Percentiles rank a stretch among this genome's conserved stretches.
Evolutionary conservation across 2,329 filamentous ascomycete genomes (phyloP).

Genomic region (Elsinoe ampelina): DNA sequence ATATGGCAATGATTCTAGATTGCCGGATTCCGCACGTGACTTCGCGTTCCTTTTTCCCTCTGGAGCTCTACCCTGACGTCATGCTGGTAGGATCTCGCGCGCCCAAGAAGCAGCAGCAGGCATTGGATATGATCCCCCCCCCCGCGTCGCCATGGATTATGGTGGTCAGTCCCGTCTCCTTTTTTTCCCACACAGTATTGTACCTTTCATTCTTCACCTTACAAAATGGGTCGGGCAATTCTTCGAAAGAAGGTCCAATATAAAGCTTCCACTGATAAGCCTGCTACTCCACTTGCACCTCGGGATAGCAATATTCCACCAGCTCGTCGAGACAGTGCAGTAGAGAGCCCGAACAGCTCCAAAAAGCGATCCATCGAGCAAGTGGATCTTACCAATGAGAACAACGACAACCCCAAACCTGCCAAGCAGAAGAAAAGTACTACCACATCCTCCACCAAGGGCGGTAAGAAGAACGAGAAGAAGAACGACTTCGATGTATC

Average conservation of each 20-base stretch:
- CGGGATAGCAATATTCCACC: background rate
- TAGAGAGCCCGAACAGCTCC: background rate
- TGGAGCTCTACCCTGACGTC: background rate
- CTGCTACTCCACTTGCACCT: background rate
- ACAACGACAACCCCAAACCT: background rate
- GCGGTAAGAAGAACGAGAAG: background rate
- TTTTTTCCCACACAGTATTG: background rate
- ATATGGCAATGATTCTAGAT: too few species aligned
- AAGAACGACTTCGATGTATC: slow-evolving; percentile 1
- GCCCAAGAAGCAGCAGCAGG: background rate
- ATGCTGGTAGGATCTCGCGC: background rate
- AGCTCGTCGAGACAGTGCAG: background rate
- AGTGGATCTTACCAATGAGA: background rate
- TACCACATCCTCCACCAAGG: background rate
- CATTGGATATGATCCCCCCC: background rate
- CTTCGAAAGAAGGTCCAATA: background rate
- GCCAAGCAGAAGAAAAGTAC: slow-evolving; percentile 1
- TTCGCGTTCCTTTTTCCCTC: too few species aligned
- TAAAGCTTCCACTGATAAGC: background rate
- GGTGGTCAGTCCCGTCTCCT: background rate
- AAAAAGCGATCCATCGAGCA: background rate
- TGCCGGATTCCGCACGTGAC: too few species aligned
- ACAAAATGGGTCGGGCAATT: background rate
- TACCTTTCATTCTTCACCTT: background rate
- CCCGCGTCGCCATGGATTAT: background rate